Evolutionary conservation across 2,329 filamentous ascomycete species (phyloP).

Genomic region (Calonectria honghensis): DNA sequence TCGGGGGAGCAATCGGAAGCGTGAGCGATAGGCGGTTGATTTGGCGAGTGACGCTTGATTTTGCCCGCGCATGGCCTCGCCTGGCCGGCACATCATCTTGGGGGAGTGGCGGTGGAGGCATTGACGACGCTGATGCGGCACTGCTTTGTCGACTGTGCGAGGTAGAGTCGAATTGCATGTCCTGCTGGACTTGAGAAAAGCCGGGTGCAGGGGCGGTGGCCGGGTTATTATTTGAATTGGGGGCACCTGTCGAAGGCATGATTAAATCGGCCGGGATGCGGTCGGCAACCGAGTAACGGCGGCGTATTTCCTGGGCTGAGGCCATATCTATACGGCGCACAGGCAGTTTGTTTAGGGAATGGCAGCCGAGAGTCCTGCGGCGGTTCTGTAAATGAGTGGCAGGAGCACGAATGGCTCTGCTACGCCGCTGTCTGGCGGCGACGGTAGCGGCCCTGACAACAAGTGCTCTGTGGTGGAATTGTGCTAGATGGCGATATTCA

Average conservation of each 20-base stretch:
- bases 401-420: constrained; percentile 60
- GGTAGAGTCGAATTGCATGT: constrained; percentile 39
- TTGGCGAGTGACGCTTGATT: constrained; percentile 72
- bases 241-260: constrained; percentile 52
- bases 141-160: constrained; percentile 46
- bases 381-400: constrained; percentile 62
- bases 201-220: constrained; percentile 40
- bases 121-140: constrained; percentile 50
- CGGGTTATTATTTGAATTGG: constrained; percentile 44
- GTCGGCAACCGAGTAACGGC: constrained; percentile 63
- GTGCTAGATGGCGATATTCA: constrained; percentile 65
- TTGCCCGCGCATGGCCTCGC: constrained; percentile 69
- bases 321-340: constrained; percentile 56
- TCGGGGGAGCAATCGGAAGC: constrained; percentile 75
- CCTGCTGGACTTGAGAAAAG: constrained; percentile 42
- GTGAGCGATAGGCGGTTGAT: constrained; percentile 77
- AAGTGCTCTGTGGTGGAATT: constrained; percentile 63
- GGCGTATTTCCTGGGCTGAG: constrained; percentile 62
- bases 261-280: constrained; percentile 56
- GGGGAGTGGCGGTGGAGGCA: constrained; percentile 62
- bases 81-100: constrained; percentile 62
- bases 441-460: constrained; percentile 65
- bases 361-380: constrained; percentile 58
- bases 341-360: constrained; percentile 55
- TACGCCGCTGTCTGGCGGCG: constrained; percentile 63